Conservation (phyloP, 2,329 filamentous ascomycete species). For the Aspergillus texensis region DNA sequence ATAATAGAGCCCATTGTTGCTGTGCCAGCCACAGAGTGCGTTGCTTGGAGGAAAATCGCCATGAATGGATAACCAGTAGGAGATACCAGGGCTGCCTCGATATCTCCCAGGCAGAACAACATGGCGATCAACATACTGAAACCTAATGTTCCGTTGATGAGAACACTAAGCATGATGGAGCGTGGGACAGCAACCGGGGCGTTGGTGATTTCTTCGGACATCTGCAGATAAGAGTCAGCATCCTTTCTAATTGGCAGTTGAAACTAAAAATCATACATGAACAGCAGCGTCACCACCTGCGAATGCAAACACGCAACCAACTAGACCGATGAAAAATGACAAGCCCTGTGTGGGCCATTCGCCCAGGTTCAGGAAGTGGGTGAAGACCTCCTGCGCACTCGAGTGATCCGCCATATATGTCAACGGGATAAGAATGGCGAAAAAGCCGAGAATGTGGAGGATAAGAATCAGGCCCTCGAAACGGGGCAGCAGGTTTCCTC, state of each 20-base stretch:
- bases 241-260: background rate
- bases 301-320: slow-evolving; percentile 40
- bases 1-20: slow-evolving; percentile 31
- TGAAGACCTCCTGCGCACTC: slow-evolving; percentile 48
- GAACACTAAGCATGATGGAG: slow-evolving; percentile 39
- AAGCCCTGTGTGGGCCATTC: slow-evolving; percentile 47
- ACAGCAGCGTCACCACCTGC: slow-evolving; percentile 42
- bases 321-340: slow-evolving; percentile 42
- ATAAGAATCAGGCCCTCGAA: slow-evolving; percentile 54
- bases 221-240: slow-evolving; percentile 15
- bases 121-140: slow-evolving; percentile 42
- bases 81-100: slow-evolving; percentile 28
- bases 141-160: slow-evolving; percentile 40
- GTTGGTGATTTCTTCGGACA: slow-evolving; percentile 46
- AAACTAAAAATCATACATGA: slow-evolving; percentile 33
- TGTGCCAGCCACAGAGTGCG: slow-evolving; percentile 28
- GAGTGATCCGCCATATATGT: slow-evolving; percentile 46
- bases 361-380: slow-evolving; percentile 51
- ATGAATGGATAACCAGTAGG: slow-evolving; percentile 41
- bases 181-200: slow-evolving; percentile 39
- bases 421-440: slow-evolving; percentile 54
- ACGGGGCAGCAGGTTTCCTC: slow-evolving; percentile 47
- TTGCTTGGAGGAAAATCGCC: slow-evolving; percentile 35
- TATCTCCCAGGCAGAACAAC: slow-evolving; percentile 41
- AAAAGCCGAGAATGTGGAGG: slow-evolving; percentile 56